Evolutionary conservation across 495 filamentous ascomycete species (phyloP).

Genomic region (Penicillium dipodomyicola): DNA sequence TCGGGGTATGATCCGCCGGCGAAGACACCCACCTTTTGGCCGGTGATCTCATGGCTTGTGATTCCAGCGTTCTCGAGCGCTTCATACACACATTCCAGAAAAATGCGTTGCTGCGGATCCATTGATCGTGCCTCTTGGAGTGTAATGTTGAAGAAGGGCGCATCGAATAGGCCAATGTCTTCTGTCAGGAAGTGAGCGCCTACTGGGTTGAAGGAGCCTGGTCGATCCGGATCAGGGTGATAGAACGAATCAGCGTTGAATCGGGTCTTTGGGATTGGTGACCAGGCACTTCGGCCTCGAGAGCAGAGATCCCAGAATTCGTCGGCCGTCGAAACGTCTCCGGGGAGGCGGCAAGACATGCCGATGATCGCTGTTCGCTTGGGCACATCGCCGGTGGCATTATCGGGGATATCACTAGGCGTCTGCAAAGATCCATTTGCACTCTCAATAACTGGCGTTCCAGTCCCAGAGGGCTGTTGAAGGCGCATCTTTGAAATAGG

Average conservation of each 20-base stretch:
- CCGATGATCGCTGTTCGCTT: constrained; percentile 48
- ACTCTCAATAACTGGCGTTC: constrained; percentile 12
- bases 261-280: constrained; percentile 25
- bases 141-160: constrained; percentile 50
- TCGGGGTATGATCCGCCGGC: constrained; percentile 45
- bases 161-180: constrained; percentile 55
- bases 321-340: constrained; percentile 51
- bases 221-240: constrained; percentile 34
- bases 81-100: constrained; percentile 47
- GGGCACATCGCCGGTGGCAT: constrained; percentile 11
- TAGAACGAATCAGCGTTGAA: constrained; percentile 49
- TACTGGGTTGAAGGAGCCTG: constrained; percentile 27
- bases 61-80: constrained; percentile 49
- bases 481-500: constrained; percentile 19
- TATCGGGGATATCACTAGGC: neutral
- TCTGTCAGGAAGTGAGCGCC: constrained; percentile 47
- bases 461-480: constrained; percentile 21
- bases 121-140: constrained; percentile 44
- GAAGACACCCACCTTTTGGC: constrained; percentile 48
- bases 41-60: constrained; percentile 38
- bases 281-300: constrained; percentile 30
- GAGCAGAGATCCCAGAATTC: constrained; percentile 56
- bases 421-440: neutral
- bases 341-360: constrained; percentile 48
- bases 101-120: constrained; percentile 50